Conservation (phyloP, 371 early-diverging fungal genomes). For the Gilbertella persicaria region DNA sequence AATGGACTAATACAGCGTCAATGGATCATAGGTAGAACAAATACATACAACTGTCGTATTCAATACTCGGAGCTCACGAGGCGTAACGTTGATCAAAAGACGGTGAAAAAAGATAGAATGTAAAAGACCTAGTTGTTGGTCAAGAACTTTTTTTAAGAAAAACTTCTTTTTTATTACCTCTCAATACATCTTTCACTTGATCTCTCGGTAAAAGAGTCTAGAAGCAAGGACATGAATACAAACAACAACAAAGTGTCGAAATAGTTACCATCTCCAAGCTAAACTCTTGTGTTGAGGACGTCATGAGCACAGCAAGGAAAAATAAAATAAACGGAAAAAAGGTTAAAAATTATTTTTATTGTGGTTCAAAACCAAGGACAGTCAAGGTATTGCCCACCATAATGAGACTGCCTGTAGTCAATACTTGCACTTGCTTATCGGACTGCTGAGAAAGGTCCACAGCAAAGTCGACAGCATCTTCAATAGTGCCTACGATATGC, state of each 20-base stretch:
- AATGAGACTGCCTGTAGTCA: conserved; percentile 94
- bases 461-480: conserved; percentile 74
- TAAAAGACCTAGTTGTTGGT: conserved; percentile 56
- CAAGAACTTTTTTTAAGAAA: not conserved
- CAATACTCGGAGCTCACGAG: conserved; percentile 72
- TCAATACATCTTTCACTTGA: conserved; percentile 64
- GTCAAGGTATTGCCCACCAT: conserved; percentile 87
- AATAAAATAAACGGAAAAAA: not conserved
- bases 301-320: conserved; percentile 1
- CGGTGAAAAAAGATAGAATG: conserved; percentile 90
- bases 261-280: conserved; percentile 17
- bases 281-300: conserved; percentile 17
- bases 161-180: conserved; percentile 42
- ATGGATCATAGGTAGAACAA: not conserved
- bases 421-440: conserved; percentile 52
- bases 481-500: conserved; percentile 63
- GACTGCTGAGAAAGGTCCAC: conserved; percentile 35
- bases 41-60: conserved; percentile 68
- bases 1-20: conserved; percentile 26
- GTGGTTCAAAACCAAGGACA: conserved; percentile 54
- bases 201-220: conserved; percentile 54
- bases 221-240: not conserved
- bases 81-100: conserved; percentile 72
- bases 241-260: not conserved
- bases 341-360: conserved; percentile 18